Evolutionary conservation across 805 yeast genomes (phyloP), one percentile per base, ranked within the genome.

Genomic region (Saccharomyces kudriavzevii): DNA sequence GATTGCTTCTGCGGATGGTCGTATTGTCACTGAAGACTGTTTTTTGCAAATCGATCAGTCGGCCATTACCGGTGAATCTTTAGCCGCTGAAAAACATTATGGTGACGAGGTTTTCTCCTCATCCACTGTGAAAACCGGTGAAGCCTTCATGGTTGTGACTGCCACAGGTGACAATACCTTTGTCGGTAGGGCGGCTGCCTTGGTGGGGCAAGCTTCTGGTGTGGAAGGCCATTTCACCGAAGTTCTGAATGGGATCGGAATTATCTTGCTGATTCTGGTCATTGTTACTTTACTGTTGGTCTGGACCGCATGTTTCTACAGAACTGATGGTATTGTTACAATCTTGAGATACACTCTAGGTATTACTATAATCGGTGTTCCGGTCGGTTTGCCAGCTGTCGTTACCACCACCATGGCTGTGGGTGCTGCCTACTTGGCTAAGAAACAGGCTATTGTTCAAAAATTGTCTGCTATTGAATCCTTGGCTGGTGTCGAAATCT

Each of bases 341-440:
- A 87, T 90, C 77, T 81, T 90, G 74, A 83, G 96, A 79, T 87
- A 84, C 85, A 86, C 96, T 67, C 79, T 90, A 72, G 97, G 96
- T 66, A 89, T 90, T 75, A 90, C 96, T 79, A 89, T 90, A 77
- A 85, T 90, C 67, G 97, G 97, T 85, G 97, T 90, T 66, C 97
- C 97, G 74, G 97, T 90, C 64, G 97, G 97, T 87, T 84, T 90
- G 74, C 97, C 97, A 75, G 96, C 96, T 74, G 97, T 90, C 71
- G 96, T 89, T 65, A 90, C 97, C 80, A 90, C 96, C 69, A 90
- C 97, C 74, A 89, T 90, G 97, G 97, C 97, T 75, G 97, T 91
- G 77, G 97, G 97, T 84, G 97, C 97, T 74, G 96, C 97, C 72
- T 89, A 90, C 86, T 80, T 90, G 71, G 97, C 97, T 69, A 88